These are phyloP conservation scores for Aureoboletus auriporus DNA, from an alignment of 768 basidiomycete species.

Conservation along the genomic window DNA sequence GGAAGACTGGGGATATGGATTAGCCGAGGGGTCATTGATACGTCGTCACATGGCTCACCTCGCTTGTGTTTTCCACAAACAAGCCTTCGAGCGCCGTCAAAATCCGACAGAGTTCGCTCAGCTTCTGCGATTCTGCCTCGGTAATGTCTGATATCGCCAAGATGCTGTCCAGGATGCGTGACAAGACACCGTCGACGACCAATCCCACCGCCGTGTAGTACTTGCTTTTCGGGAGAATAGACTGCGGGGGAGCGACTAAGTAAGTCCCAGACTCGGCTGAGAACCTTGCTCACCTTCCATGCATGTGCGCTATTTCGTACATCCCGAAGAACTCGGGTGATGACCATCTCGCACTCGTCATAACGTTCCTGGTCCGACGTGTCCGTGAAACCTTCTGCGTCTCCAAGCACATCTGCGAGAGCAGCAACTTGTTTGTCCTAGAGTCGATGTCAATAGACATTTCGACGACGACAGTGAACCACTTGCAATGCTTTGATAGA, in stretches of 20 bases:
- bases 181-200: conserved; percentile 64
- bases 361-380: conserved; percentile 71
- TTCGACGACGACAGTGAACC: neutral
- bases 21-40: neutral
- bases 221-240: conserved; percentile 63
- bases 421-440: conserved; percentile 22
- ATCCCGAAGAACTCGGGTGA: conserved; percentile 58
- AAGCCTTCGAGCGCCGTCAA: conserved; percentile 76
- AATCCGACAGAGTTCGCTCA: conserved; percentile 80
- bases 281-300: conserved; percentile 60
- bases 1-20: conserved; percentile 48
- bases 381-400: conserved; percentile 62
- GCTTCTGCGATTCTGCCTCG: conserved; percentile 76
- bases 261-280: neutral
- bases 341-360: conserved; percentile 68
- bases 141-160: conserved; percentile 82
- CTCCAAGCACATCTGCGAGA: conserved; percentile 42
- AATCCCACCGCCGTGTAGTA: conserved; percentile 71
- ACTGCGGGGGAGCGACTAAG: conserved; percentile 35
- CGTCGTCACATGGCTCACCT: conserved; percentile 37
- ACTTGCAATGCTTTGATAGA: conserved; percentile 66
- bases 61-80: conserved; percentile 63
- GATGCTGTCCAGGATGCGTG: conserved; percentile 66
- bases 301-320: conserved; percentile 60
- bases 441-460: neutral